Conservation (phyloP, 106 monocot species). For the Triglochin maritima region DNA sequence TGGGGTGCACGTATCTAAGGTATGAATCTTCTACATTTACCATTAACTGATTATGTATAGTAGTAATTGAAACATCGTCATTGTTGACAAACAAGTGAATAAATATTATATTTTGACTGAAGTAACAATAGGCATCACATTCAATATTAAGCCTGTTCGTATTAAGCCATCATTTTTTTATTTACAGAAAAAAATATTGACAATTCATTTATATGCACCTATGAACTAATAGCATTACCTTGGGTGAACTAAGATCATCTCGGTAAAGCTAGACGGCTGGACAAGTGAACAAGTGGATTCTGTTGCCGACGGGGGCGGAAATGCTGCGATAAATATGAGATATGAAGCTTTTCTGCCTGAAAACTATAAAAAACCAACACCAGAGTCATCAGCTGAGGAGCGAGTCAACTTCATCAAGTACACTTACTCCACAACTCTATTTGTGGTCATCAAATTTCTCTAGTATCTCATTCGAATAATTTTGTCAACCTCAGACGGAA, state of each 20-base stretch:
- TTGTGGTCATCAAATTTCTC: not conserved
- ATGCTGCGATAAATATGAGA: constrained; percentile 45
- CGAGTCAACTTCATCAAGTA: constrained; percentile 73
- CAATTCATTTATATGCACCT: too few species aligned
- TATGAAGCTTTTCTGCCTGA: constrained; percentile 73
- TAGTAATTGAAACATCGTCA: too few species aligned
- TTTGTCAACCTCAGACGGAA: constrained; percentile 47
- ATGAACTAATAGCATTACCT: too few species aligned
- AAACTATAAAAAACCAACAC: constrained; percentile 40
- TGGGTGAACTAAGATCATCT: constrained; percentile 41
- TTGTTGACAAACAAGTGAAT: too few species aligned
- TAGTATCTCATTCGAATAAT: not conserved
- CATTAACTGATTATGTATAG: too few species aligned
- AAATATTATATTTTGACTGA: too few species aligned
- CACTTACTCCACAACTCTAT: not conserved
- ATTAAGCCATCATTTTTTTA: too few species aligned
- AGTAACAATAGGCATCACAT: too few species aligned
- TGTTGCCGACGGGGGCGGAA: constrained; percentile 45
- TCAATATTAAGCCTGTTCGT: too few species aligned
- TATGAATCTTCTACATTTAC: not conserved
- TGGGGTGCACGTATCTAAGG: constrained; percentile 87
- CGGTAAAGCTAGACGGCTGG: constrained; percentile 82
- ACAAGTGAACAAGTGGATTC: constrained; percentile 65
- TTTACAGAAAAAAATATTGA: too few species aligned
- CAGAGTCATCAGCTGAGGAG: constrained; percentile 52